phyloP scores from a whole-genome alignment of 78 protist genomes.

The Polysphondylium violaceum region DNA sequence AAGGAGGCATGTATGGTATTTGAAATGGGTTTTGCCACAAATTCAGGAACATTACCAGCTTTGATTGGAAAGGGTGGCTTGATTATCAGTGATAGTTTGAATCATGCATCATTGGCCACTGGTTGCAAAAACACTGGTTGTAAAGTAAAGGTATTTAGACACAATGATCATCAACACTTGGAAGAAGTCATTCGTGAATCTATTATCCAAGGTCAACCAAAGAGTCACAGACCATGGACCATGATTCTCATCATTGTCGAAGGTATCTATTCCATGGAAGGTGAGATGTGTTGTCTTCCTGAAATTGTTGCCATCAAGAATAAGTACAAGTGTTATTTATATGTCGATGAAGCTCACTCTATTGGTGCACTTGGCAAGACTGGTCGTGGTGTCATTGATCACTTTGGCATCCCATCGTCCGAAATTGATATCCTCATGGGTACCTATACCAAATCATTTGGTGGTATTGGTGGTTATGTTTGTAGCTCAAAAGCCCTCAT shows the following conservation, averaged over 20 bases:
- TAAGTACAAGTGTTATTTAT: constrained; percentile 94
- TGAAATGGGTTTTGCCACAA: constrained; percentile 99
- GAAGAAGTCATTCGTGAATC: constrained; percentile 88
- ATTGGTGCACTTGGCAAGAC: constrained; percentile 98
- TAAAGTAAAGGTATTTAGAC: constrained; percentile 91
- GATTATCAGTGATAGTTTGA: constrained; percentile 93
- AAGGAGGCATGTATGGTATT: constrained; percentile 92
- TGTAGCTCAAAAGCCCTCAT: constrained; percentile 84
- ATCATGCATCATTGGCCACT: constrained; percentile 97
- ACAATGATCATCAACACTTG: constrained; percentile 93
- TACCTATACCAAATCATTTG: constrained; percentile 99
- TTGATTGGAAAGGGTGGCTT: constrained; percentile 91
- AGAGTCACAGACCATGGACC: constrained; percentile 94
- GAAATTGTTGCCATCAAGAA: constrained; percentile 94
- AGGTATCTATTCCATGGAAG: constrained; percentile 99
- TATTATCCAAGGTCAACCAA: constrained; percentile 94
- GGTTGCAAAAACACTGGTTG: constrained; percentile 95
- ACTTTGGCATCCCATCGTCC: constrained; percentile 85
- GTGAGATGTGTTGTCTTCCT: constrained; percentile 89
- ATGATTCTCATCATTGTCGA: constrained; percentile 97
- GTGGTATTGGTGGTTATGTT: constrained; percentile 97
- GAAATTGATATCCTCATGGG: constrained; percentile 99
- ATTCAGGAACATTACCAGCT: constrained; percentile 95
- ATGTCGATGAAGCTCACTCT: constrained; percentile 99
- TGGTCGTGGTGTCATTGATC: constrained; percentile 98